Evolutionary conservation across 2,329 filamentous ascomycete species (phyloP).

Genomic region (Monosporascus sp.): DNA sequence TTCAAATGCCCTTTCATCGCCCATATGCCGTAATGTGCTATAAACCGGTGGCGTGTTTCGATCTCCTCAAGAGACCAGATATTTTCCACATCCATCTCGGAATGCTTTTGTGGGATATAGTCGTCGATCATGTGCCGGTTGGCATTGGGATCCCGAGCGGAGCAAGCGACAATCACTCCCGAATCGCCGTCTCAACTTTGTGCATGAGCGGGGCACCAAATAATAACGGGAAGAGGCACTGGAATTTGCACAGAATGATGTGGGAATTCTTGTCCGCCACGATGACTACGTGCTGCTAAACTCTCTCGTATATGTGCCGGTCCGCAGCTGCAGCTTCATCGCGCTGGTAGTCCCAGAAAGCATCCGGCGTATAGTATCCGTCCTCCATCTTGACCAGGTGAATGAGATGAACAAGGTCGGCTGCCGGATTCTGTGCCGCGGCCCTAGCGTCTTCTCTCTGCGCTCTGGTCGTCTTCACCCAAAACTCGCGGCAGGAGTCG

Average conservation of each 20-base stretch:
- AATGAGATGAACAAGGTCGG: background rate
- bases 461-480: background rate
- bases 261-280: background rate
- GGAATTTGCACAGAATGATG: constrained; percentile 2
- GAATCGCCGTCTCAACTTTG: constrained; percentile 1
- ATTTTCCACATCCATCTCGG: constrained; percentile 5
- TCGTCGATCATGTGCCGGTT: constrained; percentile 3
- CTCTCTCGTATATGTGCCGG: background rate
- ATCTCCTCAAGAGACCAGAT: constrained; percentile 3
- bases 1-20: background rate
- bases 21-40: constrained; percentile 6
- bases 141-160: constrained; percentile 1
- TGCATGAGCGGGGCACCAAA: background rate
- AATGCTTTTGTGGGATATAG: constrained; percentile 2
- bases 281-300: background rate
- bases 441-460: background rate
- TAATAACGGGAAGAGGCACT: background rate
- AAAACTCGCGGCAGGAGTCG: background rate
- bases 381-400: background rate
- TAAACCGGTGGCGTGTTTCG: constrained; percentile 3
- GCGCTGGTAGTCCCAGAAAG: background rate
- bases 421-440: background rate
- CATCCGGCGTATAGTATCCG: background rate
- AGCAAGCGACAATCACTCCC: constrained; percentile 1
- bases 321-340: background rate